These are phyloP conservation scores for Alternaria arborescens DNA, from an alignment of 2,329 filamentous ascomycete species.

Conservation along the genomic window DNA sequence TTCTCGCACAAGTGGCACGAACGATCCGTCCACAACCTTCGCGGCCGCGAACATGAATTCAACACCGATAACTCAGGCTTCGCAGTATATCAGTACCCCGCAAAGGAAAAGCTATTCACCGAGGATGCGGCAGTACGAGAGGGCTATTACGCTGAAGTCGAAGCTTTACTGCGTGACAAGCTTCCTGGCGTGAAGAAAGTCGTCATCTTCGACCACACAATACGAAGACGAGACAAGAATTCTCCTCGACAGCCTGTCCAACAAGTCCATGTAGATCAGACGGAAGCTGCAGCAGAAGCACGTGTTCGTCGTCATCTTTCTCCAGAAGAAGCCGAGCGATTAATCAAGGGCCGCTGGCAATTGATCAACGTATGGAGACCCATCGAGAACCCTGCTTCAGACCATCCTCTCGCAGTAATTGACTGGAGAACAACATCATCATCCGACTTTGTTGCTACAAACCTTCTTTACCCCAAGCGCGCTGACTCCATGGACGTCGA, in stretches of 20 bases:
- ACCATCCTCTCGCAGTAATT: constrained; percentile 74
- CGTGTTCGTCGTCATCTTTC: constrained; percentile 70
- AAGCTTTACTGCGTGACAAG: constrained; percentile 63
- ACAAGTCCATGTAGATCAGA: constrained; percentile 77
- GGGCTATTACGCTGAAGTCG: constrained; percentile 70
- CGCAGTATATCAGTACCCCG: constrained; percentile 62
- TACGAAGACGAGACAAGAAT: constrained; percentile 64
- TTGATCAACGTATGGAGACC: constrained; percentile 78
- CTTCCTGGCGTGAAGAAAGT: constrained; percentile 67
- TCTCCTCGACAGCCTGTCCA: constrained; percentile 71
- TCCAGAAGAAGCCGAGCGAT: constrained; percentile 62
- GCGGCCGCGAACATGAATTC: constrained; percentile 61
- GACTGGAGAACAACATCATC: constrained; percentile 68
- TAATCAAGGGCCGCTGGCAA: constrained; percentile 68
- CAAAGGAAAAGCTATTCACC: constrained; percentile 63
- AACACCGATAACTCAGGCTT: constrained; percentile 68
- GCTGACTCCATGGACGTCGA: constrained; percentile 55
- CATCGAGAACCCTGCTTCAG: constrained; percentile 69
- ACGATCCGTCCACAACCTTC: constrained; percentile 64
- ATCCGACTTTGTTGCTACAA: constrained; percentile 67
- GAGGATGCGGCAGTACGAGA: constrained; percentile 64
- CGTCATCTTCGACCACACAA: constrained; percentile 77
- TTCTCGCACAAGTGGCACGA: constrained; percentile 59
- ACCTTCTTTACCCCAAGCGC: constrained; percentile 67
- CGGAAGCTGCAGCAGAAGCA: constrained; percentile 66